Evolutionary conservation across 2,329 filamentous ascomycete species (phyloP).

Genomic region (Diaporthe citrichinensis): DNA sequence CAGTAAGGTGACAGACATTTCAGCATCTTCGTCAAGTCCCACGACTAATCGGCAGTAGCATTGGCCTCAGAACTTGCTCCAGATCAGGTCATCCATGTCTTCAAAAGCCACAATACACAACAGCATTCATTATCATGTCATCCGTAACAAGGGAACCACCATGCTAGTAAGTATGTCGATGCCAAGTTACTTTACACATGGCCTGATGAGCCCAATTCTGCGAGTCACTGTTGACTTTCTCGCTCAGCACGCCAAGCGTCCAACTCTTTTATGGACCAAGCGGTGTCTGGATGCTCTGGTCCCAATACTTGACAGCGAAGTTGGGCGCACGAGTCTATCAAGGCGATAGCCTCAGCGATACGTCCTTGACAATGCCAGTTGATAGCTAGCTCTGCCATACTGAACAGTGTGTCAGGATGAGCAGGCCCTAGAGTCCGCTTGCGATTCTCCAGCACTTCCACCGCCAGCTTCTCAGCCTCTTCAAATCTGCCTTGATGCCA

Average conservation of each 20-base stretch:
- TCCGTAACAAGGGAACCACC: not conserved
- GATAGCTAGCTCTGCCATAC: not conserved
- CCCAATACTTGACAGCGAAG: not conserved
- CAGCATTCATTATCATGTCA: not conserved
- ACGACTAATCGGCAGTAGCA: not conserved
- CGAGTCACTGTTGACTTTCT: not conserved
- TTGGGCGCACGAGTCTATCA: not conserved
- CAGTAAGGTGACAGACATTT: not conserved
- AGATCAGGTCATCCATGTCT: not conserved
- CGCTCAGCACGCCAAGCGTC: not conserved
- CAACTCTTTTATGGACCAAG: fast-evolving
- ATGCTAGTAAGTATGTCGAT: not conserved
- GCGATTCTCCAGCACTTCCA: not conserved
- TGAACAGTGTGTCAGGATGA: not conserved
- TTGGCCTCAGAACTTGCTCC: not conserved
- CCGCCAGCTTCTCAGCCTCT: not conserved
- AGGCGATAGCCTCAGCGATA: not conserved
- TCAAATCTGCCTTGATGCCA: not conserved
- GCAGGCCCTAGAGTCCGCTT: not conserved
- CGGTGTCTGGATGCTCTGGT: not conserved
- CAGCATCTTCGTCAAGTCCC: not conserved
- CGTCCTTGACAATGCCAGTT: not conserved
- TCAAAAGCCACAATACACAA: not conserved
- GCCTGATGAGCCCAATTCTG: not conserved
- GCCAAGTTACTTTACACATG: not conserved